Conservation (phyloP, 352 stramenopile species). For the Phytophthora constricta region DNA sequence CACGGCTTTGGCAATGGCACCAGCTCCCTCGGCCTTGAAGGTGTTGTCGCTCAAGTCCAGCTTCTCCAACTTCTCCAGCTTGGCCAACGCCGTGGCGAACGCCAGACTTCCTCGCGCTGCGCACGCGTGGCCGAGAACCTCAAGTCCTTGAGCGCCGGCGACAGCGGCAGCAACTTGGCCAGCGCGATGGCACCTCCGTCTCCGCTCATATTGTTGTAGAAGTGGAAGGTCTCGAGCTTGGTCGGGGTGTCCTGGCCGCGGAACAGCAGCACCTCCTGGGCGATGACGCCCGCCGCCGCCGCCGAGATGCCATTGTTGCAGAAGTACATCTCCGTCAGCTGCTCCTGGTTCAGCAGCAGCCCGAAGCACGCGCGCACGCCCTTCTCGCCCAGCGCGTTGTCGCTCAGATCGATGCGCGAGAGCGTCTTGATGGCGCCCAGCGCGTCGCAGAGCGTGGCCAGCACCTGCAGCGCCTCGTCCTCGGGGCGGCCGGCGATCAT, state of each 20-base stretch:
- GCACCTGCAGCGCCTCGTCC: constrained; percentile 84
- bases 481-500: constrained; percentile 87
- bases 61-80: constrained; percentile 74
- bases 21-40: constrained; percentile 87
- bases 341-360: constrained; percentile 76
- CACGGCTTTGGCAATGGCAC: constrained; percentile 89
- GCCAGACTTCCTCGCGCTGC: constrained; percentile 84
- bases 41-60: constrained; percentile 96
- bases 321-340: constrained; percentile 90
- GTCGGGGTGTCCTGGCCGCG: constrained; percentile 66
- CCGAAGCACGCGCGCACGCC: constrained; percentile 92
- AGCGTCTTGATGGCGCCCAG: constrained; percentile 77
- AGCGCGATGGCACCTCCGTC: constrained; percentile 91
- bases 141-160: constrained; percentile 87
- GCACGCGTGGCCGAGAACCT: constrained; percentile 94
- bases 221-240: constrained; percentile 93
- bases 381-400: constrained; percentile 96
- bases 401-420: constrained; percentile 88
- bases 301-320: constrained; percentile 96
- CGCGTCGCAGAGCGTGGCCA: constrained; percentile 80
- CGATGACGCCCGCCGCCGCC: constrained; percentile 86
- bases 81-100: constrained; percentile 83
- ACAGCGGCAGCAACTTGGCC: constrained; percentile 88
- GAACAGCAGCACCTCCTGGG: constrained; percentile 90
- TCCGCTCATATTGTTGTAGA: constrained; percentile 98